phyloP scores from a whole-genome alignment of 257 asterid species.

The Nicotiana paniculata region DNA sequence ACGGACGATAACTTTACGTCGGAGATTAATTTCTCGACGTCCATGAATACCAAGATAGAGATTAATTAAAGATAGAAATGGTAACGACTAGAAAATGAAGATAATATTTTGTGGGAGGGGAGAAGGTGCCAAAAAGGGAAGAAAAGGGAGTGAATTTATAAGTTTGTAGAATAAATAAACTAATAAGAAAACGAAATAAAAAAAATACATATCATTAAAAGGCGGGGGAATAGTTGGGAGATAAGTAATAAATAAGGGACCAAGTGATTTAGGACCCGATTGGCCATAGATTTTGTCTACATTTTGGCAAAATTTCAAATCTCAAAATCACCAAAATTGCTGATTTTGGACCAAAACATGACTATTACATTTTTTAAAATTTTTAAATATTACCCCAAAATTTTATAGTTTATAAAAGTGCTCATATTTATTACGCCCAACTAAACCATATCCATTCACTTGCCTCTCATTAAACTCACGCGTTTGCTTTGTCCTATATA shows the following conservation, averaged over 20 bases:
- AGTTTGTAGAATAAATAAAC: background rate
- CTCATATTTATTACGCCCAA: too few relatives aligned
- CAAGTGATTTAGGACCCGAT: background rate
- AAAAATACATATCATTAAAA: background rate
- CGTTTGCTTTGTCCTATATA: too few relatives aligned
- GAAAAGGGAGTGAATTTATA: background rate
- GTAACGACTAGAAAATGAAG: background rate
- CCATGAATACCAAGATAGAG: background rate
- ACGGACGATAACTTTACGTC: conserved; percentile 30
- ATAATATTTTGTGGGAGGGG: background rate
- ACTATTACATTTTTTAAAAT: background rate
- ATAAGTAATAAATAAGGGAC: background rate
- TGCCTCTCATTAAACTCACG: too few relatives aligned
- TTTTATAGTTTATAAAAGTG: too few relatives aligned
- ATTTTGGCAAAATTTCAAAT: too few relatives aligned
- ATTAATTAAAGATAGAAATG: background rate
- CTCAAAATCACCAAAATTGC: too few relatives aligned
- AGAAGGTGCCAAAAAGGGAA: background rate
- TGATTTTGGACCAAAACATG: too few relatives aligned
- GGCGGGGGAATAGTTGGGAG: background rate
- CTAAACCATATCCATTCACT: too few relatives aligned
- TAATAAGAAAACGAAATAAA: background rate
- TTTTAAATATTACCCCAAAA: background rate
- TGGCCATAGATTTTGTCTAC: too few relatives aligned
- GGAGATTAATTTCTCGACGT: conserved; percentile 9